Percentiles rank a stretch among this genome's conserved stretches.
Conservation (phyloP, 1,284 basidiomycete genomes). For the Puccinia polysora region DNA sequence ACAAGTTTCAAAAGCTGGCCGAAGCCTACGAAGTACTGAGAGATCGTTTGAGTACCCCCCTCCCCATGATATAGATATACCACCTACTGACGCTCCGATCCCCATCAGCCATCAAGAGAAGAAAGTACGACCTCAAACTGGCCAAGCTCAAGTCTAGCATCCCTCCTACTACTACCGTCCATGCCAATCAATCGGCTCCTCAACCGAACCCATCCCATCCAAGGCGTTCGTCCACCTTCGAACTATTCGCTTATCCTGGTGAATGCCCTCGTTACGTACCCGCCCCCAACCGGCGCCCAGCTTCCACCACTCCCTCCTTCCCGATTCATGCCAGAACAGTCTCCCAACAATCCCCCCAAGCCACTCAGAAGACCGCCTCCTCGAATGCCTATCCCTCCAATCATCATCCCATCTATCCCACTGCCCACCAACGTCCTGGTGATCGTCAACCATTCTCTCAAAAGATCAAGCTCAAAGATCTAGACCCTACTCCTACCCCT, state of each 20-base stretch:
- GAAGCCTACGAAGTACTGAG: constrained; percentile 22
- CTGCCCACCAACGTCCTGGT: background rate
- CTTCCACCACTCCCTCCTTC: background rate
- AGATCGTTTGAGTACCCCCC: constrained; percentile 34
- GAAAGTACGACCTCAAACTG: constrained; percentile 19
- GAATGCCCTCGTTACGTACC: constrained; percentile 13
- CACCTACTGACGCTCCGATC: too few relatives aligned
- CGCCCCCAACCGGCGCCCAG: background rate
- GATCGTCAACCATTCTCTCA: background rate
- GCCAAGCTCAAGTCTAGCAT: background rate
- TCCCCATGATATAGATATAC: too few relatives aligned
- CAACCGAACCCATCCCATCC: constrained; percentile 1
- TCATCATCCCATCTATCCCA: too few relatives aligned
- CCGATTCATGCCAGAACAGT: background rate
- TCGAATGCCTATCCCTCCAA: background rate
- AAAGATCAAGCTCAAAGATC: constrained; percentile 21
- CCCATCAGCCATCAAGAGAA: constrained; percentile 12
- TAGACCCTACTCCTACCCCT: too few relatives aligned
- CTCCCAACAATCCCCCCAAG: background rate
- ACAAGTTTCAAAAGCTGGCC: constrained; percentile 25
- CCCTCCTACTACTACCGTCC: background rate
- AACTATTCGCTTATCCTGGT: constrained; percentile 30
- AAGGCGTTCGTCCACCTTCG: constrained; percentile 1
- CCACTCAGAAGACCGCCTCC: background rate
- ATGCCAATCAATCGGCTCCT: background rate